Evolutionary conservation across 768 basidiomycete genomes (phyloP).

Genomic region (Phlebiopsis gigantea): DNA sequence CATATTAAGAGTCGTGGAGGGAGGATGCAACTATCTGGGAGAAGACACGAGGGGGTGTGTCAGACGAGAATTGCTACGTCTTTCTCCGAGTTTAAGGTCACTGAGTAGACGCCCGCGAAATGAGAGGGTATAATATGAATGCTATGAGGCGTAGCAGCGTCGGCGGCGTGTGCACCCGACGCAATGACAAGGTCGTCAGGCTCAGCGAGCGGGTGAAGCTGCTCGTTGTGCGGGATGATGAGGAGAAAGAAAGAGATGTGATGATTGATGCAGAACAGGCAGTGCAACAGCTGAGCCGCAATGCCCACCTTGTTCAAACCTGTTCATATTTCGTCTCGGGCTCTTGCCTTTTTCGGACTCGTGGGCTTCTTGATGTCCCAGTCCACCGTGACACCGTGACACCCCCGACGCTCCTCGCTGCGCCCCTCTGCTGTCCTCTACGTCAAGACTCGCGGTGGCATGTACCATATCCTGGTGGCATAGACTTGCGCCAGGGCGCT

Average conservation of each 20-base stretch:
- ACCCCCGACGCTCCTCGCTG: background rate
- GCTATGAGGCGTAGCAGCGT: conserved; percentile 5
- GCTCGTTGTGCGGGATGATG: conserved; percentile 5
- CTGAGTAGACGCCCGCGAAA: conserved; percentile 14
- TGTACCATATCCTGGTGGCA: too few relatives aligned
- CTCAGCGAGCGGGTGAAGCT: background rate
- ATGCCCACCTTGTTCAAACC: conserved; percentile 12
- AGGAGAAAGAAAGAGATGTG: conserved; percentile 13
- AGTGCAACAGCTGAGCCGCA: conserved; percentile 16
- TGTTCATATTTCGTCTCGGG: conserved; percentile 18
- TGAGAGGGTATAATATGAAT: conserved; percentile 6
- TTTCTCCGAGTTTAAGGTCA: conserved; percentile 14
- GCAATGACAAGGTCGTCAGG: background rate
- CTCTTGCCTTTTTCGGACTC: conserved; percentile 15
- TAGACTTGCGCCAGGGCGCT: too few relatives aligned
- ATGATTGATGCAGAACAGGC: conserved; percentile 11
- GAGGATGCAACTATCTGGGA: background rate
- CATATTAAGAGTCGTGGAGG: conserved; percentile 36
- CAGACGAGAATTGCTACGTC: conserved; percentile 16
- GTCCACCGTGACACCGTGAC: conserved; percentile 12
- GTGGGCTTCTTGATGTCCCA: conserved; percentile 8
- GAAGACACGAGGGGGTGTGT: conserved; percentile 11
- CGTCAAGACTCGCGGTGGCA: background rate
- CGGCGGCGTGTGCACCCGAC: conserved; percentile 1
- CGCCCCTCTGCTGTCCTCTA: background rate